These are phyloP conservation scores for Halenospora varia DNA, from an alignment of 495 filamentous ascomycete species.

Conservation along the genomic window DNA sequence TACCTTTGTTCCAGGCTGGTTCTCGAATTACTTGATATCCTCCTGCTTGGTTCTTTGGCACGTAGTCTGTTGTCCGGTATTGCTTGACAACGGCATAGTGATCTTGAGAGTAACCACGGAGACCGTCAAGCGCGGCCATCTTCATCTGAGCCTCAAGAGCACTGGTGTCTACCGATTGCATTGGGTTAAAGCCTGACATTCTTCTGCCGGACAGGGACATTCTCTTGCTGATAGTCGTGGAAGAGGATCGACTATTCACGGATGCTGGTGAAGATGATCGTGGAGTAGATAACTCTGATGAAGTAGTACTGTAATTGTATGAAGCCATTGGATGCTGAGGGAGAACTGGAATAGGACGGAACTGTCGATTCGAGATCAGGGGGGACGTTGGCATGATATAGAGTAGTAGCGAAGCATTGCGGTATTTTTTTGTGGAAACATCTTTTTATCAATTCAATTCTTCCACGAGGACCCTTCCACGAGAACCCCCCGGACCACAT, in stretches of 20 bases:
- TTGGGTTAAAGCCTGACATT: slow-evolving; percentile 48
- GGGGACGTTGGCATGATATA: slow-evolving; percentile 13
- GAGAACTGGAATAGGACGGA: slow-evolving; percentile 17
- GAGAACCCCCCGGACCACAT: not conserved
- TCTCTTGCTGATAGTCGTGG: slow-evolving; percentile 49
- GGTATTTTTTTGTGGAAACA: slow-evolving; percentile 13
- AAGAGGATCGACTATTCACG: slow-evolving; percentile 43
- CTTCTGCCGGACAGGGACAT: slow-evolving; percentile 46
- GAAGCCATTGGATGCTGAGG: slow-evolving; percentile 42
- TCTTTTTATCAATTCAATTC: slow-evolving; percentile 4
- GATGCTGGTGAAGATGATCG: slow-evolving; percentile 48
- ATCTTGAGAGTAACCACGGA: slow-evolving; percentile 48
- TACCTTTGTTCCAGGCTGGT: slow-evolving; percentile 57
- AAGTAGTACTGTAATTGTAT: slow-evolving; percentile 33
- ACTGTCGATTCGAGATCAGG: slow-evolving; percentile 6
- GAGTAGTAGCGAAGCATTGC: slow-evolving; percentile 1
- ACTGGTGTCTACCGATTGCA: slow-evolving; percentile 47
- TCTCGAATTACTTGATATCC: slow-evolving; percentile 54
- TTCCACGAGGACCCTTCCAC: not conserved
- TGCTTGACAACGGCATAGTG: slow-evolving; percentile 48
- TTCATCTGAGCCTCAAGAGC: slow-evolving; percentile 50
- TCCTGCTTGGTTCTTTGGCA: slow-evolving; percentile 40
- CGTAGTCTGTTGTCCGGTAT: slow-evolving; percentile 43
- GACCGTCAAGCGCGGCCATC: slow-evolving; percentile 46
- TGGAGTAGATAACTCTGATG: slow-evolving; percentile 49